These are phyloP conservation scores for Hanseniaspora singularis DNA, from an alignment of 805 yeast genomes.

Conservation along the genomic window DNA sequence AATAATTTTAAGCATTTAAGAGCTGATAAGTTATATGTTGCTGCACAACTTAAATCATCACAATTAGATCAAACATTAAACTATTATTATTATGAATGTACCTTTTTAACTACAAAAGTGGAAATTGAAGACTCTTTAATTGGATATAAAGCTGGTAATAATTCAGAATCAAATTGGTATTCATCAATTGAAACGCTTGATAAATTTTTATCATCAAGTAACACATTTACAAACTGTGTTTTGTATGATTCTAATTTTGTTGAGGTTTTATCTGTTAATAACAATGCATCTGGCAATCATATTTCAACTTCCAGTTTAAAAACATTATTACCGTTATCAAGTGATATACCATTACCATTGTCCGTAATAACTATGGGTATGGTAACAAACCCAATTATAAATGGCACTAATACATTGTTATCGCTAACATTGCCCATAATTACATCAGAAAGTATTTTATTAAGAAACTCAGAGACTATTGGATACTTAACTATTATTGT, in stretches of 20 bases:
- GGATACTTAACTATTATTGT: constrained; percentile 60
- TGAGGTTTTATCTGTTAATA: constrained; percentile 36
- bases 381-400: constrained; percentile 54
- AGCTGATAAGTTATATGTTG: constrained; percentile 60
- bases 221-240: constrained; percentile 49
- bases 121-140: constrained; percentile 49
- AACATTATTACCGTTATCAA: constrained; percentile 40
- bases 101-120: constrained; percentile 51
- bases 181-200: constrained; percentile 39
- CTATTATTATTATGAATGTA: constrained; percentile 53
- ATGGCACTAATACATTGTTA: constrained; percentile 40
- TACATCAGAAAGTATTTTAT: constrained; percentile 57
- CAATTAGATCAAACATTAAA: constrained; percentile 62
- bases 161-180: constrained; percentile 38
- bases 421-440: constrained; percentile 70
- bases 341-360: constrained; percentile 37
- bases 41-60: constrained; percentile 69
- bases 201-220: constrained; percentile 53
- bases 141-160: constrained; percentile 61
- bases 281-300: constrained; percentile 31
- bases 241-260: constrained; percentile 51
- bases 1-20: constrained; percentile 48
- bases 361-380: constrained; percentile 36
- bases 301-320: constrained; percentile 28
- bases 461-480: constrained; percentile 44